Conservation (phyloP, 768 basidiomycete species). For the Coprinopsis marcescibilis region DNA sequence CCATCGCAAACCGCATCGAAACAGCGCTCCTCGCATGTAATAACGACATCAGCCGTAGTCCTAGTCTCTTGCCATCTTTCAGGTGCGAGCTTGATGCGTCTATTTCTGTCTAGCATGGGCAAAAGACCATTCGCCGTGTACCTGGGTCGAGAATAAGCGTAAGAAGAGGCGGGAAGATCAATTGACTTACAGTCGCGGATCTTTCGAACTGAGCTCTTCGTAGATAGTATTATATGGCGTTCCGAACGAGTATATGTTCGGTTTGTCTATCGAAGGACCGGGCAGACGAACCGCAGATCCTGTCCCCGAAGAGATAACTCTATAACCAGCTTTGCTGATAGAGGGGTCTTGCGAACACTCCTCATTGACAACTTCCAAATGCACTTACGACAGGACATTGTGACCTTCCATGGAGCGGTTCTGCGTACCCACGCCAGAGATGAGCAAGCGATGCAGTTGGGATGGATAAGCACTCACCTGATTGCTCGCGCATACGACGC, state of each 20-base stretch:
- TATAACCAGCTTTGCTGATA: constrained; percentile 74
- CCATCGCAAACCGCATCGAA: constrained; percentile 99
- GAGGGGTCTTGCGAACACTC: constrained; percentile 7
- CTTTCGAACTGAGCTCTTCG: constrained; percentile 81
- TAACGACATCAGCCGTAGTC: constrained; percentile 90
- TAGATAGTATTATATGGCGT: constrained; percentile 97
- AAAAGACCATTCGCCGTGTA: constrained; percentile 92
- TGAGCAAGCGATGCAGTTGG: constrained; percentile 2
- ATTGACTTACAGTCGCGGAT: constrained; percentile 78
- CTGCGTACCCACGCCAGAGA: constrained; percentile 33
- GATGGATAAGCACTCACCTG: constrained; percentile 55
- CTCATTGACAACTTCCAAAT: not conserved
- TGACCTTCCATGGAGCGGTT: constrained; percentile 99
- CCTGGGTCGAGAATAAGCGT: too few relatives aligned
- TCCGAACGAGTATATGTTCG: constrained; percentile 95
- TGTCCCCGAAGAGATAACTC: constrained; percentile 91
- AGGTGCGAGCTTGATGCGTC: constrained; percentile 85
- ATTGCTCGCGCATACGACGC: constrained; percentile 99
- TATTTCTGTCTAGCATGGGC: constrained; percentile 94
- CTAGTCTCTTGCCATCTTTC: constrained; percentile 95
- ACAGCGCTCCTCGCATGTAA: constrained; percentile 98
- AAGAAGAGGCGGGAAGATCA: too few relatives aligned
- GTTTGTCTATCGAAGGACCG: constrained; percentile 94
- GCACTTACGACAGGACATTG: constrained; percentile 74
- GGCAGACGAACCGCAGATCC: constrained; percentile 96